Evolutionary conservation across 2,329 filamentous ascomycete genomes (phyloP), one percentile per base, ranked within the genome.

Genomic region (Trichoderma gracile): DNA sequence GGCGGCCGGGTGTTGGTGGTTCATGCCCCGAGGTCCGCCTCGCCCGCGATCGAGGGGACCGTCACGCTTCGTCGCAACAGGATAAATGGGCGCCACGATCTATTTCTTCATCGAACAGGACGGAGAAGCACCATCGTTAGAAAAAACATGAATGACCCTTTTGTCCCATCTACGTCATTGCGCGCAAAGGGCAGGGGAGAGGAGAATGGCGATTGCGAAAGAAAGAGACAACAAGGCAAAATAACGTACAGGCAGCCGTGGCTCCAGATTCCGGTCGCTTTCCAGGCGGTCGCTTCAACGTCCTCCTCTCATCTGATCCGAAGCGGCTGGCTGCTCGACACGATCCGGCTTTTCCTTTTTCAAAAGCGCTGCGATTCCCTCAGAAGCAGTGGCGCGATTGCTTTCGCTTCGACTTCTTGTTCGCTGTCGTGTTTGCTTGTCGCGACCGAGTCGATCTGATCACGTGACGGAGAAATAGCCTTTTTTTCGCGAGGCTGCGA

Each of bases 21-120:
- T 84, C 83, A 85, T 85, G 77, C 80, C 82, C 80, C 80, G 75
- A 74, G 76, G 77, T 78, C 78, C 80, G 74, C 82, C 81, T 83
- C 82, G 82, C 79, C 80, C 79, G 78, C 77, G 76, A 78, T 82
- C 81, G 81, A 83, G 81, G 82, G 79, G 78, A 78, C 77, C 78
- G 78, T 82, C 77, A 76, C 79, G 80, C 58, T 61, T 52, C 80
- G 78, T 80, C 76, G 81, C 77, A 72, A 81, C 74, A 73, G 80
- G 78, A 73, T 84, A 81, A 75, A 84, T 78, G 70, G 82, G 82
- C 82, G 83, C 83, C 83, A 85, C 78, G 78, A 73, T 82, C 73
- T 76, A 43, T 50, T 50, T 45, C 45, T 58, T 25, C 15, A 25
- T 45, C 21, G 23, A 57, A n/a, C 49, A 8, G 12, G 33, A 38